Evolutionary conservation across 345 rosid species (phyloP).

Genomic region (Eucalyptus regnans): DNA sequence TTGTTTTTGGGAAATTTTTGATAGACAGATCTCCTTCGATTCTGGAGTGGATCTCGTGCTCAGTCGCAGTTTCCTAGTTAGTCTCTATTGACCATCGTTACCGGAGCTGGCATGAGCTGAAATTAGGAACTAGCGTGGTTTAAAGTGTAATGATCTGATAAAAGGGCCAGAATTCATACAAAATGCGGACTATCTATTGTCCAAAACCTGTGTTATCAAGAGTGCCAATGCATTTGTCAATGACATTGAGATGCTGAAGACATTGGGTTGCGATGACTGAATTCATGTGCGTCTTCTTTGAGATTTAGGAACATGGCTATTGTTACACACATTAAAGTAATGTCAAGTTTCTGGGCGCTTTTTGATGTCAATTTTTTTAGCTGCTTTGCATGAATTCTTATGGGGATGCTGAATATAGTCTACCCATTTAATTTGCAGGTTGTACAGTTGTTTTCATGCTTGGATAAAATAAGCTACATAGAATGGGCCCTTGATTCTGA

Average conservation of each 20-base stretch:
- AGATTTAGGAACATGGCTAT: neutral
- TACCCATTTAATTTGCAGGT: conserved; percentile 44
- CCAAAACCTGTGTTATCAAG: neutral
- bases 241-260: neutral
- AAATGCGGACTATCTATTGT: neutral
- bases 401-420: neutral
- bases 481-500: conserved; percentile 98
- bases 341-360: neutral
- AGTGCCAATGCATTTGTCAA: neutral
- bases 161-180: neutral
- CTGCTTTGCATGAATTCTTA: neutral
- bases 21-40: neutral
- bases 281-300: neutral
- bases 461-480: conserved; percentile 91
- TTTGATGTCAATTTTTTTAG: neutral
- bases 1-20: neutral
- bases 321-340: neutral
- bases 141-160: neutral
- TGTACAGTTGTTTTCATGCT: conserved; percentile 90
- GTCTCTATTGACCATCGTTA: neutral
- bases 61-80: neutral
- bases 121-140: neutral
- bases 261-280: neutral
- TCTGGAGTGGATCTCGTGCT: neutral
- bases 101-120: neutral